Conservation (phyloP, 352 stramenopile species). For the Phytophthora citricola region DNA sequence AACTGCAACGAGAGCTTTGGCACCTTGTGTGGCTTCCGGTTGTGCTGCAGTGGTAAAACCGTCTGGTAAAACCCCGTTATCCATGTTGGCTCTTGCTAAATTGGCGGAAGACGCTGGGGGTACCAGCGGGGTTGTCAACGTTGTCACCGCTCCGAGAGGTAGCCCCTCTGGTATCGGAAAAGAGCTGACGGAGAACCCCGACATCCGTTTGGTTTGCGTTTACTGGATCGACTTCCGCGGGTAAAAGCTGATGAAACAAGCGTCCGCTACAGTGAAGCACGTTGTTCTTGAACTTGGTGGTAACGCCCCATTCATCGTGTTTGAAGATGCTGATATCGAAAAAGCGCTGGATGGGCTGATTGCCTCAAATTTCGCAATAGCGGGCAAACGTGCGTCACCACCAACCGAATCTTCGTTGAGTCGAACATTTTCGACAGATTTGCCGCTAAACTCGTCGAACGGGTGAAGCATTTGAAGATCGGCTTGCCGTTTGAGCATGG, state of each 20-base stretch:
- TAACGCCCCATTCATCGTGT: conserved; percentile 92
- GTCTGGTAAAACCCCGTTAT: conserved; percentile 95
- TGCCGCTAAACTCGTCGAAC: conserved; percentile 63
- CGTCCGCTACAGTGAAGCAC: conserved; percentile 66
- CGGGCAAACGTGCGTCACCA: conserved; percentile 80
- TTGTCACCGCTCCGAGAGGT: conserved; percentile 69
- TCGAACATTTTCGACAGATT: conserved; percentile 92
- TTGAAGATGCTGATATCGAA: conserved; percentile 82
- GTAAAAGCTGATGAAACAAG: conserved; percentile 69
- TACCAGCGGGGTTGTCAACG: conserved; percentile 89
- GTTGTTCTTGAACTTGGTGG: conserved; percentile 88
- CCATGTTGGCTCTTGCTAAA: conserved; percentile 89
- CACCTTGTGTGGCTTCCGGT: conserved; percentile 91
- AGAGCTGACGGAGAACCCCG: conserved; percentile 53
- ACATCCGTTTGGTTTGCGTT: conserved; percentile 90
- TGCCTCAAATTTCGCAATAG: conserved; percentile 83
- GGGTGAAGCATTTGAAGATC: conserved; percentile 81
- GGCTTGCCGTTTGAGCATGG: conserved; percentile 80
- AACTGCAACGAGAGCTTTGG: conserved; percentile 96
- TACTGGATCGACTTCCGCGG: conserved; percentile 76
- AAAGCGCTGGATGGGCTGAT: conserved; percentile 78
- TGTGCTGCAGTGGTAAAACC: conserved; percentile 96
- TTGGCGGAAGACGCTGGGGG: conserved; percentile 84
- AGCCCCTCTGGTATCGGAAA: conserved; percentile 69
- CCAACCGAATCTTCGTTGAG: conserved; percentile 94